A percentile compares a stretch with the other conserved stretches of the same genome.
Conservation (phyloP, 768 basidiomycete genomes). For the Pisolithus marmoratus region DNA sequence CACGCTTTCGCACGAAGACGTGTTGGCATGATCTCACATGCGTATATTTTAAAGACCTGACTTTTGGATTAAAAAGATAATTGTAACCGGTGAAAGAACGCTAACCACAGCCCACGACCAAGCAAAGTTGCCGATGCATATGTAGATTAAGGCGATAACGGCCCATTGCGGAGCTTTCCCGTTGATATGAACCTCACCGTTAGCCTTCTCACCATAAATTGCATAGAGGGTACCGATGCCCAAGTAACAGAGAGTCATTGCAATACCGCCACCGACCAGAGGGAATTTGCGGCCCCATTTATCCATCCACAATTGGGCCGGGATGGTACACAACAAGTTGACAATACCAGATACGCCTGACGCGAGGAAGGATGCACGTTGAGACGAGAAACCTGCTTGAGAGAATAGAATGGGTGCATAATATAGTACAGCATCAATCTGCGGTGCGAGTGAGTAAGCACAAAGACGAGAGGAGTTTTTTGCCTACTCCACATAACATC, state of each 20-base stretch:
- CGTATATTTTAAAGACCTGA: slow-evolving; percentile 33
- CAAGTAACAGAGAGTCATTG: slow-evolving; percentile 34
- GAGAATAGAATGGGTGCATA: slow-evolving; percentile 45
- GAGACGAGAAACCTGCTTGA: slow-evolving; percentile 44
- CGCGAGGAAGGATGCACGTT: slow-evolving; percentile 44
- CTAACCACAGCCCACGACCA: slow-evolving; percentile 40
- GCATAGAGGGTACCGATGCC: slow-evolving; percentile 42
- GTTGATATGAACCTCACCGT: slow-evolving; percentile 18
- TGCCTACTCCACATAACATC: slow-evolving; percentile 30
- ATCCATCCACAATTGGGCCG: slow-evolving; percentile 35
- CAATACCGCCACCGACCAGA: slow-evolving; percentile 38
- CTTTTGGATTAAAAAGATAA: background rate
- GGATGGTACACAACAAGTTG: slow-evolving; percentile 34
- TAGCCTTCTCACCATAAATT: slow-evolving; percentile 27
- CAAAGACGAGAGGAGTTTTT: background rate
- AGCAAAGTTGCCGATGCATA: slow-evolving; percentile 39
- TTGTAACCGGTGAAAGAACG: background rate
- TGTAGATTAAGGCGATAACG: slow-evolving; percentile 42
- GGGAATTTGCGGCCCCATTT: slow-evolving; percentile 32
- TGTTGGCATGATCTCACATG: slow-evolving; percentile 44
- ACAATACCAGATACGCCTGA: slow-evolving; percentile 46
- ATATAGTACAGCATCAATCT: slow-evolving; percentile 27
- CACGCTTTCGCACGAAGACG: slow-evolving; percentile 40
- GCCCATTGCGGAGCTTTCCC: slow-evolving; percentile 28
- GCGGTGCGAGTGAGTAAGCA: background rate